These are phyloP conservation scores for Suillus subluteus DNA, from an alignment of 768 basidiomycete genomes.

Conservation along the genomic window DNA sequence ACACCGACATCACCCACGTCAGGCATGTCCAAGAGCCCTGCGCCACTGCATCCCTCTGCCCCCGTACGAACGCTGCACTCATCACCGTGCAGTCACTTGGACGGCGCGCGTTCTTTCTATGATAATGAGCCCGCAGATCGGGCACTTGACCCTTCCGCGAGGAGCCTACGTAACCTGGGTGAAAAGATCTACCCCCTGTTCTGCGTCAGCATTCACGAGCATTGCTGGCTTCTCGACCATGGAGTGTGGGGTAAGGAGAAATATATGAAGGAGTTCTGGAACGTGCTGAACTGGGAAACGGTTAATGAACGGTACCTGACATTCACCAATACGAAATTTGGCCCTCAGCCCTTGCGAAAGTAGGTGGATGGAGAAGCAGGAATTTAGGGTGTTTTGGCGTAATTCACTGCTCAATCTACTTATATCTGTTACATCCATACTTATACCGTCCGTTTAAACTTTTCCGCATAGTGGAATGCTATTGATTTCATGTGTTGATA, in stretches of 20 bases:
- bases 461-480: neutral
- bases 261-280: slow-evolving; percentile 86
- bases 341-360: slow-evolving; percentile 11
- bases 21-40: slow-evolving; percentile 37
- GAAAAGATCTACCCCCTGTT: slow-evolving; percentile 72
- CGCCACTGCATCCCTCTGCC: slow-evolving; percentile 34
- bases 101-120: slow-evolving; percentile 31
- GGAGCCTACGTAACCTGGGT: slow-evolving; percentile 42
- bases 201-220: slow-evolving; percentile 80
- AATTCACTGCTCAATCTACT: slow-evolving; percentile 28
- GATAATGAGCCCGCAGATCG: slow-evolving; percentile 13
- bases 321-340: slow-evolving; percentile 17
- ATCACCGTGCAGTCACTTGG: slow-evolving; percentile 13
- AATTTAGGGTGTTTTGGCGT: slow-evolving; percentile 12
- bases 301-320: slow-evolving; percentile 41
- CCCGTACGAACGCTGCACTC: slow-evolving; percentile 36
- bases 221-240: slow-evolving; percentile 87
- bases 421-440: slow-evolving; percentile 17
- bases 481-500: slow-evolving; percentile 5
- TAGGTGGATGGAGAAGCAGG: slow-evolving; percentile 1
- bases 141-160: slow-evolving; percentile 12
- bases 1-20: slow-evolving; percentile 47
- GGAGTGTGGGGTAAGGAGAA: slow-evolving; percentile 92
- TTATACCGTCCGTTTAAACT: slow-evolving; percentile 17
- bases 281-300: slow-evolving; percentile 76